Percentiles rank a stretch among this genome's conserved stretches.
These are phyloP conservation scores for Hylodesmum podocarpum DNA, from an alignment of 306 rosid genomes.

Conservation along the genomic window DNA sequence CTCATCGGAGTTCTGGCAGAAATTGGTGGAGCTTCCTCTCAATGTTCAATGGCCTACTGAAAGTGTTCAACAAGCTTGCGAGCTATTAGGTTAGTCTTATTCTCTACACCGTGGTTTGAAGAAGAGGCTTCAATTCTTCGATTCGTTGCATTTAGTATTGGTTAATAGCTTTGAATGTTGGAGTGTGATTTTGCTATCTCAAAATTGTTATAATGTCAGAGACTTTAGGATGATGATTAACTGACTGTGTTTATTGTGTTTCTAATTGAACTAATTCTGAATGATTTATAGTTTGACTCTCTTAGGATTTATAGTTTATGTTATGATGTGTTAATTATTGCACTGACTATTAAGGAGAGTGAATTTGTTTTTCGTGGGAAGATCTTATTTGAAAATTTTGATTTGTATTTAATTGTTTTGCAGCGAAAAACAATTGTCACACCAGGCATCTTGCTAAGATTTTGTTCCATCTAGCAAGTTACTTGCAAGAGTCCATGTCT, in stretches of 20 bases:
- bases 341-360: not conserved
- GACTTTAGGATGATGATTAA: slow-evolving; percentile 16
- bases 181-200: not conserved
- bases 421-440: slow-evolving; percentile 75
- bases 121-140: slow-evolving; percentile 17
- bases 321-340: slow-evolving; percentile 14
- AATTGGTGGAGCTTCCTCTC: slow-evolving; percentile 83
- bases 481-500: slow-evolving; percentile 79
- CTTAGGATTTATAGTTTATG: not conserved
- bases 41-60: slow-evolving; percentile 72
- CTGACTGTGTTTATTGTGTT: not conserved
- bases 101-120: not conserved
- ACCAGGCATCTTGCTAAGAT: slow-evolving; percentile 95
- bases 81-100: slow-evolving; percentile 71
- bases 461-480: slow-evolving; percentile 81
- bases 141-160: not conserved
- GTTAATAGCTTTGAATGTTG: slow-evolving; percentile 13
- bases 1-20: slow-evolving; percentile 93
- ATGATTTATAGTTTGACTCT: slow-evolving; percentile 15
- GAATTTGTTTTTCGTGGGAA: slow-evolving; percentile 2
- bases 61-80: slow-evolving; percentile 83
- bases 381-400: not conserved
- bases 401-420: slow-evolving; percentile 14
- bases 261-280: not conserved
- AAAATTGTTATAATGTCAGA: not conserved